phyloP scores from a whole-genome alignment of 2,329 filamentous ascomycete genomes.

The Lomentospora prolificans region DNA sequence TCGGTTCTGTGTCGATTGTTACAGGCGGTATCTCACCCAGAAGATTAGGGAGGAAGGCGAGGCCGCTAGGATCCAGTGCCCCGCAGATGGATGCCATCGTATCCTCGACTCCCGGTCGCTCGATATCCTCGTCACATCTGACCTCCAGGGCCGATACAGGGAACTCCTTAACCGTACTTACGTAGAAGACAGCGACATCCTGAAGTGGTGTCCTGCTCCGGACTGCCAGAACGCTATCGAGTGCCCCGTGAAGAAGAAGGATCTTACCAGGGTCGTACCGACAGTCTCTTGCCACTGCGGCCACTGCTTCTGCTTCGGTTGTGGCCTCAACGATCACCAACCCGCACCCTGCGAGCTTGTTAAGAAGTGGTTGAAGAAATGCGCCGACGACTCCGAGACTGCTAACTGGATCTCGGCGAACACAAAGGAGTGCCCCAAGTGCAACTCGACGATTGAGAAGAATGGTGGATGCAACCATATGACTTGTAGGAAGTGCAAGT shows the following conservation, averaged over 20 bases:
- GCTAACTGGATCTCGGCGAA: slow-evolving; percentile 99
- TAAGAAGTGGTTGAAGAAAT: slow-evolving; percentile 96
- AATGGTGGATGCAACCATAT: slow-evolving; percentile 98
- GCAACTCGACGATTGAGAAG: slow-evolving; percentile 96
- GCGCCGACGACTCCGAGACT: slow-evolving; percentile 94
- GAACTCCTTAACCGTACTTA: slow-evolving; percentile 86
- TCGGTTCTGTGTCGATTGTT: slow-evolving; percentile 87
- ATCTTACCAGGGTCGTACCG: slow-evolving; percentile 75
- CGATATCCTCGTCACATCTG: slow-evolving; percentile 57
- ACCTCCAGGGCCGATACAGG: slow-evolving; percentile 58
- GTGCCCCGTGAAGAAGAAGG: slow-evolving; percentile 78
- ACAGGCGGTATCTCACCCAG: slow-evolving; percentile 78
- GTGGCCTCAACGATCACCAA: slow-evolving; percentile 80
- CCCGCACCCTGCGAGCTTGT: slow-evolving; percentile 86
- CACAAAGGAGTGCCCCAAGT: slow-evolving; percentile 95
- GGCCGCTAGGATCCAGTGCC: slow-evolving; percentile 88
- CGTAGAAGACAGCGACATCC: slow-evolving; percentile 88
- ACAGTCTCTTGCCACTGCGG: slow-evolving; percentile 81
- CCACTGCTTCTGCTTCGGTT: slow-evolving; percentile 91
- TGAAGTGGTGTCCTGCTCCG: slow-evolving; percentile 98
- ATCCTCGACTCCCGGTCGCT: slow-evolving; percentile 88
- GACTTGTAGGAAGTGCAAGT: slow-evolving; percentile 91
- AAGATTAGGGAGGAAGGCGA: slow-evolving; percentile 96
- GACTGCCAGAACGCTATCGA: slow-evolving; percentile 92
- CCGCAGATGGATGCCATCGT: slow-evolving; percentile 74